These are phyloP conservation scores for Umbelopsis isabellina DNA, from an alignment of 192 early-diverging fungal species.

Conservation along the genomic window DNA sequence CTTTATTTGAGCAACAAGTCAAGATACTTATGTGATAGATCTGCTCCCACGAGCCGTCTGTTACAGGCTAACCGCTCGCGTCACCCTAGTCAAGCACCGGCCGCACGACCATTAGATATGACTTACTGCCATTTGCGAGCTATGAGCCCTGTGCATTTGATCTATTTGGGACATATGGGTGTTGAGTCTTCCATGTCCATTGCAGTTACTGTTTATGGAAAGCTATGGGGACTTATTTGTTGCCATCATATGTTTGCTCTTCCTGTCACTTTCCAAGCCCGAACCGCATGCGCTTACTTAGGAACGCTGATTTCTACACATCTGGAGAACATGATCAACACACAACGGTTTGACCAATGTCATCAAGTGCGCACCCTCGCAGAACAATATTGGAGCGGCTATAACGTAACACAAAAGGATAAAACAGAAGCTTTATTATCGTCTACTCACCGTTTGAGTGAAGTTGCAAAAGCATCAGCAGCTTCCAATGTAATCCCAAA, in stretches of 20 bases:
- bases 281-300: slow-evolving; percentile 17
- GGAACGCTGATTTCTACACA: slow-evolving; percentile 13
- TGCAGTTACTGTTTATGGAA: slow-evolving; percentile 13
- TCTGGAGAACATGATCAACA: slow-evolving; percentile 24
- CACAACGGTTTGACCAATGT: slow-evolving; percentile 9
- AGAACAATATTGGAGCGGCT: slow-evolving; percentile 14
- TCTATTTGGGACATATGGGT: slow-evolving; percentile 16
- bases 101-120: slow-evolving; percentile 6
- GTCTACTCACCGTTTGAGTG: neutral
- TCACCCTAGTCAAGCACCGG: neutral
- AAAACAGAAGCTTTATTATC: neutral
- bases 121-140: slow-evolving; percentile 23
- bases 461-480: neutral
- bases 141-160: slow-evolving; percentile 22
- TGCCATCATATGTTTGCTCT: slow-evolving; percentile 20
- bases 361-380: slow-evolving; percentile 13
- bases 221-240: slow-evolving; percentile 14
- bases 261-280: slow-evolving; percentile 12
- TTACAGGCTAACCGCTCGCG: neutral
- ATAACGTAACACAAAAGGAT: neutral
- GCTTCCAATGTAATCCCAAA: no score
- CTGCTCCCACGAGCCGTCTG: neutral
- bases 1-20: slow-evolving; percentile 14
- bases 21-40: slow-evolving; percentile 3
- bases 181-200: slow-evolving; percentile 7